phyloP scores from a whole-genome alignment of 1,284 basidiomycete species.

The Ustilago xerochloae region DNA sequence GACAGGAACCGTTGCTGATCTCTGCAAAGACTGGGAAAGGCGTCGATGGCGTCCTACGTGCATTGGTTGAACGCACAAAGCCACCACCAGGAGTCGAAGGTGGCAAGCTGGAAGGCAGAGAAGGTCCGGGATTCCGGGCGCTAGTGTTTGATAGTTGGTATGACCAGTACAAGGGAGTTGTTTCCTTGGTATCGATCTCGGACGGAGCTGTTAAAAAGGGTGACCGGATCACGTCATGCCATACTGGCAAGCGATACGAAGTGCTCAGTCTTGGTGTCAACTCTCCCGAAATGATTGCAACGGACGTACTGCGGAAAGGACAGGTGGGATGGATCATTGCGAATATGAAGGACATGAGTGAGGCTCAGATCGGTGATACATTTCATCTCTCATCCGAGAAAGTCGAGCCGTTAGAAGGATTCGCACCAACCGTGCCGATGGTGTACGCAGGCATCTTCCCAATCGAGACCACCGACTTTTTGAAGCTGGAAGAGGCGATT shows the following conservation, averaged over 20 bases:
- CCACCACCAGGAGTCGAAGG: conserved; percentile 48
- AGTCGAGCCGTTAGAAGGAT: conserved; percentile 88
- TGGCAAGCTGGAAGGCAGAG: conserved; percentile 45
- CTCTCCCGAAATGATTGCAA: conserved; percentile 74
- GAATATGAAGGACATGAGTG: conserved; percentile 98
- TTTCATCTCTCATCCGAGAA: conserved; percentile 80
- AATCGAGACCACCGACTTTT: conserved; percentile 88
- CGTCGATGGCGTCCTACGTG: conserved; percentile 78
- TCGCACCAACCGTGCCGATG: conserved; percentile 93
- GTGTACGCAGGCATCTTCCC: conserved; percentile 97
- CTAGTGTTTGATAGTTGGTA: conserved; percentile 92
- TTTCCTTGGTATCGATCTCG: conserved; percentile 84
- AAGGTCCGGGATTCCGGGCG: conserved; percentile 73
- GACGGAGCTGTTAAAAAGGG: conserved; percentile 74
- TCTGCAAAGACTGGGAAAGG: conserved; percentile 93
- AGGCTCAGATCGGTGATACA: conserved; percentile 95
- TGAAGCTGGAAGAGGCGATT: conserved; percentile 94
- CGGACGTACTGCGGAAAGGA: conserved; percentile 77
- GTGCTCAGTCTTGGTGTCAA: conserved; percentile 91
- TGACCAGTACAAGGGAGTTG: conserved; percentile 94
- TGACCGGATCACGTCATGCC: conserved; percentile 79
- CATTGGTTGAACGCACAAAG: conserved; percentile 79
- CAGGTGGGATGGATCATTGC: conserved; percentile 83
- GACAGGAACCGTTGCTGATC: conserved; percentile 56
- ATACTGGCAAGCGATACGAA: conserved; percentile 91